These are phyloP conservation scores for Canna indica DNA, from an alignment of 176 grass and related monocot genomes.

Conservation along the genomic window DNA sequence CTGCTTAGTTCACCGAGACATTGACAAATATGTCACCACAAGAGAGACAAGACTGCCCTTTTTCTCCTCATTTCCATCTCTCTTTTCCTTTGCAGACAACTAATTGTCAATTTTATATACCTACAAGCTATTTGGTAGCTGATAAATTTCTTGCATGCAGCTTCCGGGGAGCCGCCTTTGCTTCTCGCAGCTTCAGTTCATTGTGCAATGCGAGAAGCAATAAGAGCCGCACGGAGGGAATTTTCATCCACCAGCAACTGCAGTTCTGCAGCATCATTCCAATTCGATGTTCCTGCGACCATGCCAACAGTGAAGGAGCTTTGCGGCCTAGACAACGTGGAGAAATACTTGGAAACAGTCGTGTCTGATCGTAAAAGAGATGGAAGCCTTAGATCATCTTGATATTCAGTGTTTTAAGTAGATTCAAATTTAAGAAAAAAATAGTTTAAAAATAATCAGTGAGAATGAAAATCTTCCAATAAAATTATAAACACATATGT, in stretches of 20 bases:
- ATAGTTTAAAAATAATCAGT: no score
- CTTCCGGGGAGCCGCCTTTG: constrained; percentile 80
- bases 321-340: constrained; percentile 71
- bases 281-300: constrained; percentile 74
- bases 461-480: no score
- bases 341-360: constrained; percentile 59
- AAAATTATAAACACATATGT: no score
- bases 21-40: no score
- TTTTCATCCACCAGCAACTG: constrained; percentile 20
- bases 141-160: constrained; percentile 25
- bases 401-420: no score
- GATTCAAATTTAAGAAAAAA: no score
- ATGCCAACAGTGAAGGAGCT: constrained; percentile 86
- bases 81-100: no score
- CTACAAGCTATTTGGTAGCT: neutral
- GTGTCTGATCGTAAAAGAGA: neutral
- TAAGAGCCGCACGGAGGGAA: constrained; percentile 53
- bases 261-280: constrained; percentile 33
- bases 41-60: no score
- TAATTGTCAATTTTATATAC: neutral
- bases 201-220: constrained; percentile 82
- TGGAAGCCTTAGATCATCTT: no score
- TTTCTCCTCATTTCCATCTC: no score
- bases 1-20: no score
- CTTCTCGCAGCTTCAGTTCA: constrained; percentile 81